These are phyloP conservation scores for Verbena officinalis DNA, from an alignment of 257 asterid species.

Conservation along the genomic window DNA sequence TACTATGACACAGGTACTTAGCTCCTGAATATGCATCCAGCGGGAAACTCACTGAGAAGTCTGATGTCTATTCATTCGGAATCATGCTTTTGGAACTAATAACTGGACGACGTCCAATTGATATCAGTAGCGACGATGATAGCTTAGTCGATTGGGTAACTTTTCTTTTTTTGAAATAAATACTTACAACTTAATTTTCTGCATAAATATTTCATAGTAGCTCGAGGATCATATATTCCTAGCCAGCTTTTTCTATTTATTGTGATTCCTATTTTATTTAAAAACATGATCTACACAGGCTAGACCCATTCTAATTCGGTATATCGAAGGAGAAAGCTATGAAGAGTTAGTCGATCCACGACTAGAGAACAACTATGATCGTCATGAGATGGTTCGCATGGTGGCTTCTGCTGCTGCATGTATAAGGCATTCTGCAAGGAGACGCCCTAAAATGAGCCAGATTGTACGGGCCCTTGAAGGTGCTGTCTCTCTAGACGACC, in stretches of 20 bases:
- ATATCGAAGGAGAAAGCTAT: constrained; percentile 58
- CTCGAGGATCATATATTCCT: no score
- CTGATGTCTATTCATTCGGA: constrained; percentile 86
- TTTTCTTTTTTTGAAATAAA: not conserved
- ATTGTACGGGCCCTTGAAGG: constrained; percentile 90
- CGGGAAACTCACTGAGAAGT: constrained; percentile 86
- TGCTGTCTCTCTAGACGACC: constrained; percentile 64
- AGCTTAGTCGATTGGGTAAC: constrained; percentile 85
- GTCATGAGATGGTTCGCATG: constrained; percentile 71
- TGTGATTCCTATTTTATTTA: no score
- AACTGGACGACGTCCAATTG: constrained; percentile 77
- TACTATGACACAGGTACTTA: no score
- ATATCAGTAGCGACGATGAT: constrained; percentile 60
- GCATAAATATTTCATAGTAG: not conserved
- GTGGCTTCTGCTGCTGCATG: constrained; percentile 76
- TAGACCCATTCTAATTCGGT: constrained; percentile 58
- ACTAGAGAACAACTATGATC: constrained; percentile 60
- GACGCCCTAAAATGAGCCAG: constrained; percentile 96
- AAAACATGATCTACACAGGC: no score
- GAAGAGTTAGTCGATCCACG: constrained; percentile 75
- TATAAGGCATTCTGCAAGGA: constrained; percentile 76
- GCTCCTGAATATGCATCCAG: constrained; percentile 98
- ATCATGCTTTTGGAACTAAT: constrained; percentile 80
- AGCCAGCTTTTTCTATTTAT: no score
- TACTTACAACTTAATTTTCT: not conserved